Evolutionary conservation across 2,329 filamentous ascomycete species (phyloP).

Genomic region (Fusarium buxicola): DNA sequence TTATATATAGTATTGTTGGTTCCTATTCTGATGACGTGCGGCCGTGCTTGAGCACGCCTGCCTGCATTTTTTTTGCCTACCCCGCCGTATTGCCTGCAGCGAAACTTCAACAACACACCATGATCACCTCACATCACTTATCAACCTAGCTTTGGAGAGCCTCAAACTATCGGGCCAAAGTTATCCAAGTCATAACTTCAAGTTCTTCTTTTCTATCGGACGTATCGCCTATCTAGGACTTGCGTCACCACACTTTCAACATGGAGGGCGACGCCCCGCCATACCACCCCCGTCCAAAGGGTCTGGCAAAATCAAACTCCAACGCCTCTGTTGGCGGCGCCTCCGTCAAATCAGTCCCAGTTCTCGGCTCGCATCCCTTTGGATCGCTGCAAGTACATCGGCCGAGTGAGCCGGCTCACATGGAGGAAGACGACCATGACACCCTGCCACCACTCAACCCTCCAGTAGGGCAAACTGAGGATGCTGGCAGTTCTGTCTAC

Average conservation of each 20-base stretch:
- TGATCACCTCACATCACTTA: background rate
- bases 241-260: conserved; percentile 4
- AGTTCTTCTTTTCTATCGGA: background rate
- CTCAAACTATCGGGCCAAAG: background rate
- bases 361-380: conserved; percentile 55
- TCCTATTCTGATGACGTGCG: conserved; percentile 27
- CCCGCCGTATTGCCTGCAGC: conserved; percentile 12
- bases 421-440: conserved; percentile 41
- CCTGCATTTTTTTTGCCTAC: conserved; percentile 28
- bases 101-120: conserved; percentile 17
- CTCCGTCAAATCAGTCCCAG: conserved; percentile 52
- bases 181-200: background rate
- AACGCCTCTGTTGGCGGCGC: conserved; percentile 38
- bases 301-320: conserved; percentile 53
- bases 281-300: conserved; percentile 36
- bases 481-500: background rate
- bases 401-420: conserved; percentile 26
- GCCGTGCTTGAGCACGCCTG: background rate
- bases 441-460: conserved; percentile 49
- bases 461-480: conserved; percentile 10
- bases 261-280: conserved; percentile 43
- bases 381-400: conserved; percentile 57
- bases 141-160: background rate
- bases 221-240: background rate
- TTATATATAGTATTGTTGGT: background rate